phyloP scores from a whole-genome alignment of 1,139 yeast species.

The Lodderomyces margitis region DNA sequence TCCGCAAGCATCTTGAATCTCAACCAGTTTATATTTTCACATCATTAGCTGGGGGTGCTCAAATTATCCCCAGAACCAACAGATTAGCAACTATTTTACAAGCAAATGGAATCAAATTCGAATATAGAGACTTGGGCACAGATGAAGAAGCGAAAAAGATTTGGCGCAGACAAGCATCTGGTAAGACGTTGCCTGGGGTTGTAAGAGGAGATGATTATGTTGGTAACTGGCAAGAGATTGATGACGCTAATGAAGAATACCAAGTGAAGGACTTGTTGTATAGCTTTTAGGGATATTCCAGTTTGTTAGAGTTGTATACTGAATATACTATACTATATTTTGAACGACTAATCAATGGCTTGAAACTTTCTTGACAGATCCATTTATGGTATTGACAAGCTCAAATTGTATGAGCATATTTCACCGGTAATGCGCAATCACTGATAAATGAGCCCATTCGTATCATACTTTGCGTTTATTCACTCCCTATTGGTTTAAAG shows the following conservation, averaged over 20 bases:
- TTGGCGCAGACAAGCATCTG: slow-evolving; percentile 79
- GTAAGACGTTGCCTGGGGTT: slow-evolving; percentile 83
- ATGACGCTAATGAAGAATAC: slow-evolving; percentile 84
- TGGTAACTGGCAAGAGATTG: slow-evolving; percentile 78
- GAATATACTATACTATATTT: too few relatives aligned
- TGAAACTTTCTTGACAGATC: too few relatives aligned
- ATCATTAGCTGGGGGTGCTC: slow-evolving; percentile 88
- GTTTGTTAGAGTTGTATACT: not conserved
- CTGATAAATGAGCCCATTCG: too few relatives aligned
- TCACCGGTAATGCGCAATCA: too few relatives aligned
- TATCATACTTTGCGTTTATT: too few relatives aligned
- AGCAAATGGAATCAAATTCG: slow-evolving; percentile 69
- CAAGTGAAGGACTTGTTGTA: slow-evolving; percentile 60
- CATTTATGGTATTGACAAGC: too few relatives aligned
- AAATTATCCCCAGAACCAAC: slow-evolving; percentile 78
- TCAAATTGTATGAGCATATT: too few relatives aligned
- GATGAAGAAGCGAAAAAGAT: slow-evolving; percentile 82
- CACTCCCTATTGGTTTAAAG: too few relatives aligned
- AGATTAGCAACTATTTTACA: slow-evolving; percentile 71
- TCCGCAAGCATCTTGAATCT: slow-evolving; percentile 44
- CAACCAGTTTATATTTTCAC: slow-evolving; percentile 77
- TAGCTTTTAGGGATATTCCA: slow-evolving; percentile 5
- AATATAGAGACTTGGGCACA: slow-evolving; percentile 79
- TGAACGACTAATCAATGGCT: too few relatives aligned
- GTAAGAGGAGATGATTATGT: slow-evolving; percentile 89